Base-by-base conservation (phyloP, 2,329 filamentous ascomycete species). In the Rhynchosporium agropyri region DNA sequence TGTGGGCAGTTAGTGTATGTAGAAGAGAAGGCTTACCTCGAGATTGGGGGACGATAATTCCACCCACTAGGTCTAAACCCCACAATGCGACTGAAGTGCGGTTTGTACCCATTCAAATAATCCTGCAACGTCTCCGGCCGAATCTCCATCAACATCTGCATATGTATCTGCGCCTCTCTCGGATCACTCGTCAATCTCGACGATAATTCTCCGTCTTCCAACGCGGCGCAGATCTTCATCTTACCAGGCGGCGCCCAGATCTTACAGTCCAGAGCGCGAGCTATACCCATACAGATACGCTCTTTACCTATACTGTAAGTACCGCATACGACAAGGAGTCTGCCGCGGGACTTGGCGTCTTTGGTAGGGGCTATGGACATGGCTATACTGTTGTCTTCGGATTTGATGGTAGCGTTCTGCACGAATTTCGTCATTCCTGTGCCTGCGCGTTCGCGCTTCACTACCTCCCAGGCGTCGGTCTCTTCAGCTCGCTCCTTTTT, bases 281-380 rank as follows among this genome's bases (percentile, higher is more conserved):
- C 95, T 67, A 99, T 96, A 49, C 92, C 93, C 38, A 97, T 82
- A 74, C 94, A 98, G 68, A 99, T 93, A 46, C 93, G 89, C 76
- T 99, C 95, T 77, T 99, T 99, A 73, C 95, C 95, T 71, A 99
- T 99, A 70, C 90, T 96, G 77, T 99, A 99, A 0, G 95, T 99
- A 50, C 95, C 95, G 65, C 97, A 96, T 6, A 99, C 86, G 4
- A 99, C 91, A 0, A 99, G 83, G 2, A 99, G 82, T 4, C 92
- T 88, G 53, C 90, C 87, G 51, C 81, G 80, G 36, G 75, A 72
- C 67, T 74, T 81, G 57, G 61, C 46, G 49, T 65, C 67, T 63
- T 63, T 59, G 15, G 65, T 33, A 6, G 60, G 49, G 28, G 64
- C 26, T 20, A 67, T 40, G 26, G 64, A 64, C 66, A 68, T 70